These are phyloP conservation scores for Priceomyces melissophilus DNA, from an alignment of 805 yeast species.

Conservation along the genomic window DNA sequence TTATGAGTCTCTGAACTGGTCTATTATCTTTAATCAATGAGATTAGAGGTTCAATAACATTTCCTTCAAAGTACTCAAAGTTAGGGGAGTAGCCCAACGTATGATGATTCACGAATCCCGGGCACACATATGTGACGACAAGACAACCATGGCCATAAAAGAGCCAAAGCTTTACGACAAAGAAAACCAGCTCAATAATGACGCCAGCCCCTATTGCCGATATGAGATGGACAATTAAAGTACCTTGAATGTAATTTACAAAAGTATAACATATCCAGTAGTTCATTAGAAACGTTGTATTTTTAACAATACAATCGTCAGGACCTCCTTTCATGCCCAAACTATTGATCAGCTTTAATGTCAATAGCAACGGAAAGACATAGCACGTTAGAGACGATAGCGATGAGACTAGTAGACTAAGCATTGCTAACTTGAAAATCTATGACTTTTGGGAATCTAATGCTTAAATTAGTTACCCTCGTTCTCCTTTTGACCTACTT, in stretches of 20 bases:
- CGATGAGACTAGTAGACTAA: constrained; percentile 6
- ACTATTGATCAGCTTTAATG: constrained; percentile 14
- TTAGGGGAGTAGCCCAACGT: constrained; percentile 1
- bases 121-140: constrained; percentile 15
- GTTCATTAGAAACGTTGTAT: constrained; percentile 14
- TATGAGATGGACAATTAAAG: constrained; percentile 8
- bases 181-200: constrained; percentile 6
- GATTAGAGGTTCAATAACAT: constrained; percentile 13
- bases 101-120: constrained; percentile 6
- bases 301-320: constrained; percentile 2
- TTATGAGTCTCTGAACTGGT: neutral
- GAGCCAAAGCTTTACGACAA: constrained; percentile 16
- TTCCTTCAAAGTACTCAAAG: constrained; percentile 12
- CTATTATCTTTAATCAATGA: neutral
- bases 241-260: constrained; percentile 11
- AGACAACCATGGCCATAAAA: constrained; percentile 24
- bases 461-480: no score
- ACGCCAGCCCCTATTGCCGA: constrained; percentile 8
- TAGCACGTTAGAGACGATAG: constrained; percentile 7
- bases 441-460: no score
- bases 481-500: no score
- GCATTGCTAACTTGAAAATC: constrained; percentile 5
- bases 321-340: neutral
- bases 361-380: constrained; percentile 15
- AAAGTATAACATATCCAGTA: constrained; percentile 22